Evolutionary conservation across 73 alveolate species (phyloP), one percentile per base, ranked within the genome.

Genomic region (Paramecium primaurelia): DNA sequence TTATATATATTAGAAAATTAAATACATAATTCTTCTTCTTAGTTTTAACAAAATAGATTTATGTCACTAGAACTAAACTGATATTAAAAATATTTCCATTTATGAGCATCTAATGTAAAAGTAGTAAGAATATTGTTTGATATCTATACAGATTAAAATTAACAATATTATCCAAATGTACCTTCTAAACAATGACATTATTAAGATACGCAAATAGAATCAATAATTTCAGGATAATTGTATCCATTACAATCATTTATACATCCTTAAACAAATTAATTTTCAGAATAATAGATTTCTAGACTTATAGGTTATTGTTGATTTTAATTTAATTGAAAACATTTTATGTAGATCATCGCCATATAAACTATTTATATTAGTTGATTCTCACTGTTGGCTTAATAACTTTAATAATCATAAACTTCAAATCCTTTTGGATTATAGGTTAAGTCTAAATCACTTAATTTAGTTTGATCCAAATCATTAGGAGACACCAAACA

Each of bases 241-340:
- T 80, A 80, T 45, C 91, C 91, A 80, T 47, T 22, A 36, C 91
- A 80, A 80, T 80, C 91, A 49, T 80, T 80, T 8, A 26, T 25
- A 14, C 91, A 80, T 34, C 84, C 84, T 28, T 14, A 10, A 3
- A 10, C 9, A 18, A 54, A n/a, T 54, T 54, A 54, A 8, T 18
- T 54, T 54, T 54, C 69, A 16, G 69, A 54, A 54, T 54, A 54
- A 54, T 54, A 54, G 69, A 54, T 54, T 2, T 54, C 69, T 54
- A 54, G 0, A 54, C 14, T 54, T 12, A 54, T 54, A 54, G 34
- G 69, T 54, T 18, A 18, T 54, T 18, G 14, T 54, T 16, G 69
- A 54, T 54, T 54, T 54, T 18, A 18, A 54, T 54, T 54, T 54
- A 26, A 32, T 64, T 4, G 28, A 12, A 64, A 28, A 28, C 84